Evolutionary conservation across 257 asterid species (phyloP), one percentile per base, ranked within the genome.

Genomic region (Gynochthodes officinalis): DNA sequence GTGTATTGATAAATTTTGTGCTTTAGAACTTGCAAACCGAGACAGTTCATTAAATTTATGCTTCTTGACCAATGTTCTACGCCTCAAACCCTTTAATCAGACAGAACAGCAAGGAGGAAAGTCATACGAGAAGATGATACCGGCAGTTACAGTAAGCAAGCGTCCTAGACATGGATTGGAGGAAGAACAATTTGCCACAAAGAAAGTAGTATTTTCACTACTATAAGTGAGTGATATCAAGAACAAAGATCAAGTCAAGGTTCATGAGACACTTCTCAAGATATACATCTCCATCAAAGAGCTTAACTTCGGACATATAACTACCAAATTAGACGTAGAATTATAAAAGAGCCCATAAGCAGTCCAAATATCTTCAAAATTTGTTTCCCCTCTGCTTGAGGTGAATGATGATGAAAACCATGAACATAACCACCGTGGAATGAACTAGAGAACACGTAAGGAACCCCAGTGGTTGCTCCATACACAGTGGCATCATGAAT

Each of bases 401-500:
- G 71, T 21, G 87, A 75, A 70, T 80, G 84, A 54, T 84, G 23
- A 39, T 35, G 75, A 83, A 88, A 89, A 40, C 92, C 96, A 69
- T 88, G 93, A 74, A 81, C 80, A 77, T 88, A 88, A 46, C 93
- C 96, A 42, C 96, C 98, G 13, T 80, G 96, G 65, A 86, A 86
- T 28, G 96, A 88, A 67, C 91, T 81, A 14, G 96, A 84, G 80
- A 88, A 86, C 86, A 87, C 61, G 74, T 88, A 84, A 0, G 96
- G 92, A 13, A 79, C 86, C 16, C 94, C 96, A 1, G 93, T 84
- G 19, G 96, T 92, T 0, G 92, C 75, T 19, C 96, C 97, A 60
- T 92, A 89, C 11, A 86, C 90, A n/a, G 95, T 89, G 53, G 94
- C 94, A 76, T 92, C 96, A 39, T 88, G 86, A 73, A 83, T 87